Percentiles rank a stretch among this genome's conserved stretches.
These are phyloP conservation scores for Russula foetens DNA, from an alignment of 768 basidiomycete genomes.

Conservation along the genomic window DNA sequence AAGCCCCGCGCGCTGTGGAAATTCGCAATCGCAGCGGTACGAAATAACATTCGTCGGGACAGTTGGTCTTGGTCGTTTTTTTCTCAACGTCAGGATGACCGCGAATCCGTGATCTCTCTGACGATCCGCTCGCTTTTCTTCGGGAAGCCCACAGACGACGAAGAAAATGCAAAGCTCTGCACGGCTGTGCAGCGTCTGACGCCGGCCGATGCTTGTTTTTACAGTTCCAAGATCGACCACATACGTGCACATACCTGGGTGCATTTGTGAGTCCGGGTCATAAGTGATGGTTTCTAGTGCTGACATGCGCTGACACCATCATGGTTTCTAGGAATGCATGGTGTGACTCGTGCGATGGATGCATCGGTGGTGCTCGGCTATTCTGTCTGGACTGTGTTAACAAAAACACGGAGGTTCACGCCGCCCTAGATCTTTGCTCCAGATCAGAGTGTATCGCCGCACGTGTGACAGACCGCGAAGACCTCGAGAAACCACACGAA, in stretches of 20 bases:
- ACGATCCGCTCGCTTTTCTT: slow-evolving; percentile 21
- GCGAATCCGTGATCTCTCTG: too few relatives aligned
- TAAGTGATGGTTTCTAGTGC: background rate
- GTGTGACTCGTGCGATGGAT: too few relatives aligned
- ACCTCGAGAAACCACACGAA: slow-evolving; percentile 10
- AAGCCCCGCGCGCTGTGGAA: slow-evolving; percentile 26
- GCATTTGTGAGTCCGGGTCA: slow-evolving; percentile 18
- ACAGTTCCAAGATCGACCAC: slow-evolving; percentile 18
- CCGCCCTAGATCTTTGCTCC: slow-evolving; percentile 28
- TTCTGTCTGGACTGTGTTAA: slow-evolving; percentile 28
- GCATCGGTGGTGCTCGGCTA: too few relatives aligned
- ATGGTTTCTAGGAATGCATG: too few relatives aligned
- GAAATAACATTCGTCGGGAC: slow-evolving; percentile 21
- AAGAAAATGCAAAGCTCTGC: slow-evolving; percentile 20
- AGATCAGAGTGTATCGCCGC: too few relatives aligned
- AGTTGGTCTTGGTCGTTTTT: slow-evolving; percentile 28
- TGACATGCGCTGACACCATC: background rate
- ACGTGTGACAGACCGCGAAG: slow-evolving; percentile 15
- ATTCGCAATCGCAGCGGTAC: slow-evolving; percentile 25
- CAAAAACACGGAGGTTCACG: background rate
- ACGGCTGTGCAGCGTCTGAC: slow-evolving; percentile 10
- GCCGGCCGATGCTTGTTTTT: slow-evolving; percentile 24
- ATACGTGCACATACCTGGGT: slow-evolving; percentile 21
- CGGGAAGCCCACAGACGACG: slow-evolving; percentile 15
- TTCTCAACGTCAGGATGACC: too few relatives aligned